Base-by-base conservation (phyloP, 129 eudicot species). In the Glebionis coronaria region DNA sequence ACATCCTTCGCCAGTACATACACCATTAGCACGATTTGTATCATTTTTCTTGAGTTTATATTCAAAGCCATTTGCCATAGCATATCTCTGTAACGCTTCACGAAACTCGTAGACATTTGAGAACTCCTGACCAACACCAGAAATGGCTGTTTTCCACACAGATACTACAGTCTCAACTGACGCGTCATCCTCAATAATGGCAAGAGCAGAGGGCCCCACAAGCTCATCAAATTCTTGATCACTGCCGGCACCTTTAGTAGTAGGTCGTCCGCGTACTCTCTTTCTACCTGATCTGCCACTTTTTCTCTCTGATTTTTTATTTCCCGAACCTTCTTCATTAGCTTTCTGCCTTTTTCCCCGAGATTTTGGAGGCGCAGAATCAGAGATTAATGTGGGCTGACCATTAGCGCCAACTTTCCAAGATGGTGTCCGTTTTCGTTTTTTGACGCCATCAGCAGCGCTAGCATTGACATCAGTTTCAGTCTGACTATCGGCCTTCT, bases 51-150 rank as follows among this genome's bases (percentile, higher is more conserved):
- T 80, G 74, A 85, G 68, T 64, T 78, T 88, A 71, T 70, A 88
- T 12, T 63, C 81, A 61, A 88, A 84, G 55, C 77, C 87, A 80
- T 88, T 84, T 55, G 91, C 91, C 64, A 88, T 68, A 12, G 96
- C 85, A 50, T 82, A 88, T 75, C 77, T 88, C 63, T 73, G 91
- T 69, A 88, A 69, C 4, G 83, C 74, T 45, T 78, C 89, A 12
- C 82, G 84, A 55, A 88, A 85, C 75, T 85, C 91, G 12, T 78
- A 76, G 49, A 76, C 87, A 57, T 74, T 82, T 52, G 69, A 66
- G 40, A 88, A 88, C 57, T 82, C 83, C 80, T 88, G 96, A 45
- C 87, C 96, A 14, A 85, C 80, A 68, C 96, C 92, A 29, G 56
- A 76, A 59, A 88, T 85, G 64, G 86, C 85, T 14, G 78, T 78